phyloP scores from a whole-genome alignment of 768 basidiomycete species.

The Strobilomyces echinocephalus region DNA sequence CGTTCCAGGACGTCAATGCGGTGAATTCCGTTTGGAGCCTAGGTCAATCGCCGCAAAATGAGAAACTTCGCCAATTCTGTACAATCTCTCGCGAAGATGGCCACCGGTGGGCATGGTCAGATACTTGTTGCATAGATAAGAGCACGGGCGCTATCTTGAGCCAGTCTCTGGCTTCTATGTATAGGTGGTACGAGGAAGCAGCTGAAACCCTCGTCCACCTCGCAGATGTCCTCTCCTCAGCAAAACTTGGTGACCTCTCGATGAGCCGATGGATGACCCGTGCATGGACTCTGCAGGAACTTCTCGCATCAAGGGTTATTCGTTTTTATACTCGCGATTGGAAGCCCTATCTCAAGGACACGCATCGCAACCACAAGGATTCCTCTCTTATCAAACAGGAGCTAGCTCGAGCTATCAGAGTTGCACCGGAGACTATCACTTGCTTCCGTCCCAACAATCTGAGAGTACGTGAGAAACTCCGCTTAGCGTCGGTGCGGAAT shows the following conservation, averaged over 20 bases:
- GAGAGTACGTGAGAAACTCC: too few relatives aligned
- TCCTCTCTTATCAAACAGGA: constrained; percentile 3
- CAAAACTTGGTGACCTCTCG: not conserved
- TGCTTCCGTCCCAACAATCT: constrained; percentile 1
- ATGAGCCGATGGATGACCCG: too few relatives aligned
- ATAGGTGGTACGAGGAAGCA: not conserved
- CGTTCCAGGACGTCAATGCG: not conserved
- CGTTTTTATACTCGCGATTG: constrained; percentile 9
- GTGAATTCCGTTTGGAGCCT: not conserved
- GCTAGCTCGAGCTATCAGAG: not conserved
- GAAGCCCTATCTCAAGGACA: constrained; percentile 8
- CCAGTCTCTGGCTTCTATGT: not conserved
- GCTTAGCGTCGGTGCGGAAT: not conserved
- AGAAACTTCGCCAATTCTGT: too few relatives aligned
- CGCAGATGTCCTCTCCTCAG: not conserved
- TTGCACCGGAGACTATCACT: constrained; percentile 3
- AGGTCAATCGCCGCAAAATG: too few relatives aligned
- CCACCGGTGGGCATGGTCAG: too few relatives aligned
- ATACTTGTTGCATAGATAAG: too few relatives aligned
- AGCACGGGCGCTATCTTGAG: not conserved
- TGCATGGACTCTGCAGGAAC: too few relatives aligned
- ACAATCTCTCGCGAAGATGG: too few relatives aligned
- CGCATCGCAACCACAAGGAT: constrained; percentile 6
- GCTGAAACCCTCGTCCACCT: not conserved
- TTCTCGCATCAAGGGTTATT: not conserved